Evolutionary conservation across 2,329 filamentous ascomycete species (phyloP).

Genomic region (Rhynchosporium secalis): DNA sequence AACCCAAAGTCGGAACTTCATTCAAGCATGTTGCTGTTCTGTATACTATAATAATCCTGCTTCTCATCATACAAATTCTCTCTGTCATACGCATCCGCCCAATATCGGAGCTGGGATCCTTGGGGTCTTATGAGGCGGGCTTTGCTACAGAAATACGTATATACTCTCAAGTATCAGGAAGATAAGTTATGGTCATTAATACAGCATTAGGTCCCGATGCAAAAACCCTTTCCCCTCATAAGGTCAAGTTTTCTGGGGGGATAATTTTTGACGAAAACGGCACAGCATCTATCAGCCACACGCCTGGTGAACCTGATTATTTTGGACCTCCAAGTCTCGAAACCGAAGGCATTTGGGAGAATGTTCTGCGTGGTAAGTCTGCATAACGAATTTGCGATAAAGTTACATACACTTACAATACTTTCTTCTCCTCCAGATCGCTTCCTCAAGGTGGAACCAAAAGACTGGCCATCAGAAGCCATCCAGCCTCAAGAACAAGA

Average conservation of each 20-base stretch:
- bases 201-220: background rate
- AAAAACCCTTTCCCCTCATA: background rate
- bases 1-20: too few species aligned
- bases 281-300: background rate
- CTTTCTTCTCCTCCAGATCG: background rate
- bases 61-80: too few species aligned
- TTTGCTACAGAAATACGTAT: background rate
- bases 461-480: background rate
- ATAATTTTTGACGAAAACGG: background rate
- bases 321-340: background rate
- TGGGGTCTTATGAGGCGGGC: background rate
- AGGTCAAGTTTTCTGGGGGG: background rate
- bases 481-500: background rate
- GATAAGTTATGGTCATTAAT: background rate
- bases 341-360: background rate
- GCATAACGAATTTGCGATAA: too few species aligned
- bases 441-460: background rate
- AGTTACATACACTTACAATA: too few species aligned
- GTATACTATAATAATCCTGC: too few species aligned
- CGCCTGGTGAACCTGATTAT: background rate
- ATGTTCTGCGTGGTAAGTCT: background rate
- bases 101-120: too few species aligned
- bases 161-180: background rate
- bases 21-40: too few species aligned
- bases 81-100: too few species aligned